Evolutionary conservation across 208 protist genomes (phyloP), one percentile per base, ranked within the genome.

Genomic region (Naegleria fowleri): DNA sequence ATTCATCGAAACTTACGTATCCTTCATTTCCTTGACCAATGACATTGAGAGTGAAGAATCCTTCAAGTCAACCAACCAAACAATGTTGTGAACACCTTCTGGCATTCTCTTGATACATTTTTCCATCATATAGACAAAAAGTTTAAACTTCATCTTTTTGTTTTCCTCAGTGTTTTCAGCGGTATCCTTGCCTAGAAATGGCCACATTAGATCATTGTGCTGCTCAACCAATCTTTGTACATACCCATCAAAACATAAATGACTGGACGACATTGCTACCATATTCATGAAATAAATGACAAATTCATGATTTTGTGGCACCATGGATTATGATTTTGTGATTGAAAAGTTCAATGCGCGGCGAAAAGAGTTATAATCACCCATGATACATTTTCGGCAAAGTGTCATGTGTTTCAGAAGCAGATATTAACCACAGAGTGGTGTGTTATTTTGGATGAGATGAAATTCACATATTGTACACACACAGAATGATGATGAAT

Each of bases 41-140:
- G 19, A 6, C 16, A 88, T n/a, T 48, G 41, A 39, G 13, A 88
- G 16, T 7, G 13, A 39, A 16, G 84, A 48, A 19, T 88, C 41
- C 25, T 88, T 48, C 25, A 88, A 39, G 41, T 88, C 84, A 55
- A 88, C 41, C 9, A 88, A 36, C 84, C 84, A 88, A 29, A 38
- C 15, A 55, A 88, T 58, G 7, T 88, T 88, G 84, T 51, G 15
- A 22, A 88, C 41, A 88, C 84, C 84, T 58, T 25, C 29, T 88
- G 84, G 41, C 84, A 88, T 88, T 58, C 39, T 58, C 22, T 25
- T 39, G 6, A 88, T 38, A 58, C 39, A 52, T 5, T 88, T 88
- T 16, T 88, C 84, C 43, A 59, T 48, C 22, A 88, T 38, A 16
- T 88, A 88, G n/a, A 55, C 84, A 13, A 88, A 38, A 25, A 39